Conservation (phyloP, 306 rosid genomes). For the Astragalus membranaceus region DNA sequence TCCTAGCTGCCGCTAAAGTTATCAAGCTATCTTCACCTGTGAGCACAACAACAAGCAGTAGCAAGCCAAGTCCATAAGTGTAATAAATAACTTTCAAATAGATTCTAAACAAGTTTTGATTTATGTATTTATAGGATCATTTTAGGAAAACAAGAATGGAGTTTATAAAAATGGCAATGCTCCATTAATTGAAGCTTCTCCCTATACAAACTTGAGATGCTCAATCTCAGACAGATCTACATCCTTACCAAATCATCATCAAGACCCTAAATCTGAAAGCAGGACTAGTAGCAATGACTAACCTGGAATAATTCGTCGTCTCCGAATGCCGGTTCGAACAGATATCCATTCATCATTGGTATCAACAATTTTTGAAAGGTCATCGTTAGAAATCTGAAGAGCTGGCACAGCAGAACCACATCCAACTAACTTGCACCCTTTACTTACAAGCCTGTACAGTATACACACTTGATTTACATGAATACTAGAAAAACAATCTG, state of each 20-base stretch:
- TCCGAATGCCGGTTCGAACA: constrained; percentile 89
- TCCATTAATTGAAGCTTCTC: constrained; percentile 1
- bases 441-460: no score
- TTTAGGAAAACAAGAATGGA: no score
- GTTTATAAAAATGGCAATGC: no score
- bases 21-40: constrained; percentile 66
- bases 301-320: constrained; percentile 80
- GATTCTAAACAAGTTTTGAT: background rate
- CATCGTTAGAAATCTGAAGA: constrained; percentile 81
- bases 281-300: constrained; percentile 20
- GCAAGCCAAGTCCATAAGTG: background rate
- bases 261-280: constrained; percentile 14
- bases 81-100: background rate
- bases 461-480: no score
- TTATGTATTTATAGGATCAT: background rate
- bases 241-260: background rate
- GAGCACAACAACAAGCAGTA: constrained; percentile 24
- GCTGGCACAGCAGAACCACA: constrained; percentile 89
- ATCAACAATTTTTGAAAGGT: constrained; percentile 82
- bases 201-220: no score
- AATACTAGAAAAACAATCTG: no score
- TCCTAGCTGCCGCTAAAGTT: constrained; percentile 55
- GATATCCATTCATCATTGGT: constrained; percentile 91
- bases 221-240: no score
- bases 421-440: no score